phyloP scores from a whole-genome alignment of 129 eudicot genomes.

The Chrysanthemum seticuspe region DNA sequence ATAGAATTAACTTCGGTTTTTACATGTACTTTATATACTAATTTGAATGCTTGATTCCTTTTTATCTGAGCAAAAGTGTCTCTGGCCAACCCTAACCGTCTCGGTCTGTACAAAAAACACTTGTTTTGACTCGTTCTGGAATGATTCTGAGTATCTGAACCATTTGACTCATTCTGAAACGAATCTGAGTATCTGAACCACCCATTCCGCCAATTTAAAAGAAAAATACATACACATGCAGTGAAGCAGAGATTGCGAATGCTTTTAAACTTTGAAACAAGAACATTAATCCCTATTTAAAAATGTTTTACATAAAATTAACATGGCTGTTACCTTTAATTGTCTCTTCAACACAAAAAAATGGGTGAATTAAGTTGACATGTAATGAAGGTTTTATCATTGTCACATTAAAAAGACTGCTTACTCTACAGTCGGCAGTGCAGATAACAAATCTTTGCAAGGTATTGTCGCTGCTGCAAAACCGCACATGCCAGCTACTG shows the following conservation, averaged over 20 bases:
- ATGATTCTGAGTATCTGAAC: background rate
- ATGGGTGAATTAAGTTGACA: background rate
- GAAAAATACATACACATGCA: background rate
- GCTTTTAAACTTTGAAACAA: background rate
- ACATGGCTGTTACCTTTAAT: constrained; percentile 11
- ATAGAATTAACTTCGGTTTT: no score
- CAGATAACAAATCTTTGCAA: background rate
- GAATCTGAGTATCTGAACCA: background rate
- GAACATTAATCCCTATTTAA: background rate
- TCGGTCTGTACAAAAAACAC: no score
- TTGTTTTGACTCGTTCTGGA: background rate
- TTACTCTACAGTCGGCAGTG: background rate
- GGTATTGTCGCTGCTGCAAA: background rate
- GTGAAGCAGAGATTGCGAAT: background rate
- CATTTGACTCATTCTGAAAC: no score
- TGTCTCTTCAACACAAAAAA: constrained; percentile 9
- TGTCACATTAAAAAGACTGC: constrained; percentile 17
- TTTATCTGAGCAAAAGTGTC: no score
- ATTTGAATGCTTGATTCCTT: no score
- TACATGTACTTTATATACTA: no score
- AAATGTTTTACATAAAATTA: background rate
- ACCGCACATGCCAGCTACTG: constrained; percentile 8
- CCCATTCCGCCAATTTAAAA: background rate
- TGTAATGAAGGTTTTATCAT: constrained; percentile 6
- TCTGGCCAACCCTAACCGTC: no score